phyloP scores from a whole-genome alignment of 2,329 filamentous ascomycete genomes.

The Leptosphaerulina australis region DNA sequence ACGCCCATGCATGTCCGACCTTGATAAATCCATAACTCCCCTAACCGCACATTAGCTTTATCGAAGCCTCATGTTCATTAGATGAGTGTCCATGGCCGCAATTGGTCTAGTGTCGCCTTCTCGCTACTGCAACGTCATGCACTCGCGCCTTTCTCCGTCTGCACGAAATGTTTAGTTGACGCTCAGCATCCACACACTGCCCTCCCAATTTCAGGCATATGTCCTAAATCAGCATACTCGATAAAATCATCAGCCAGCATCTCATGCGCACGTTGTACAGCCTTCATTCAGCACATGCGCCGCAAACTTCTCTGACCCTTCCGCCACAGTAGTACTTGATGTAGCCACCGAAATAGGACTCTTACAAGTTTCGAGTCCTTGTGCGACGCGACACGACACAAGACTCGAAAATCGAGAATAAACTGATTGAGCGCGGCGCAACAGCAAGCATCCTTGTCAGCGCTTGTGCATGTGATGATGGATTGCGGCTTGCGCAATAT shows the following conservation, averaged over 20 bases:
- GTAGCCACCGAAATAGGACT: slow-evolving; percentile 1
- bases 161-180: slow-evolving; percentile 16
- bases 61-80: neutral
- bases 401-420: slow-evolving; percentile 9
- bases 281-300: slow-evolving; percentile 9
- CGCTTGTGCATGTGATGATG: slow-evolving; percentile 41
- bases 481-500: slow-evolving; percentile 22
- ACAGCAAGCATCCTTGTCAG: slow-evolving; percentile 17
- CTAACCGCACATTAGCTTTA: slow-evolving; percentile 30
- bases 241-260: slow-evolving; percentile 4
- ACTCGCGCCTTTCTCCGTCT: slow-evolving; percentile 30
- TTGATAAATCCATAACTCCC: slow-evolving; percentile 32
- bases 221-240: neutral
- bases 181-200: slow-evolving; percentile 11
- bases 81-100: neutral
- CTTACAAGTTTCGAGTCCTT: slow-evolving; percentile 4
- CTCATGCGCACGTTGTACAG: slow-evolving; percentile 9
- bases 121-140: slow-evolving; percentile 18
- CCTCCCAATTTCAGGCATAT: neutral
- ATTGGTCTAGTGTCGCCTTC: neutral
- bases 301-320: neutral
- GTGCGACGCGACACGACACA: no score
- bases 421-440: slow-evolving; percentile 18
- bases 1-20: neutral
- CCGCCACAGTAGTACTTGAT: slow-evolving; percentile 1